Conservation (phyloP, 768 basidiomycete species). For the Exsudoporus frostii region DNA sequence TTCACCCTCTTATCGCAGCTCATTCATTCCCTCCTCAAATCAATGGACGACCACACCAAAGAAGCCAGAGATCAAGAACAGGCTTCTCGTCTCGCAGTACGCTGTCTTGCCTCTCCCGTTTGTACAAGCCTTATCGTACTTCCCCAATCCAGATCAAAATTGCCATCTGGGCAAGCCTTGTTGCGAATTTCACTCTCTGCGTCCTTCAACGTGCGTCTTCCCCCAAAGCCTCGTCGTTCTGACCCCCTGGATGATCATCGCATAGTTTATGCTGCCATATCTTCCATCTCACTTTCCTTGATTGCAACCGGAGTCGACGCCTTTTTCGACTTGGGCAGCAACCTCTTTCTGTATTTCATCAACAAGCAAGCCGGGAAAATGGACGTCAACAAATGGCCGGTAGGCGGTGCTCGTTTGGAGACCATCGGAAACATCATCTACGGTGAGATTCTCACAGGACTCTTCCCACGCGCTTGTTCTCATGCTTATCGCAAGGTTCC, state of each 20-base stretch:
- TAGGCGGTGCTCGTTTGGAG: constrained; percentile 85
- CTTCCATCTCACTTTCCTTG: constrained; percentile 78
- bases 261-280: constrained; percentile 88
- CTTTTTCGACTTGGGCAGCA: constrained; percentile 80
- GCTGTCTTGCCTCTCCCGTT: constrained; percentile 17
- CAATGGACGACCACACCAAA: constrained; percentile 84
- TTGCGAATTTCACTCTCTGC: constrained; percentile 70
- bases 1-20: constrained; percentile 46
- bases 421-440: constrained; percentile 89
- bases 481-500: constrained; percentile 38
- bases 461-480: neutral
- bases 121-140: neutral
- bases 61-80: constrained; percentile 75
- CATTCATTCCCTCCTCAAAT: constrained; percentile 82
- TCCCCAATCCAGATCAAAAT: constrained; percentile 65
- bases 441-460: constrained; percentile 38
- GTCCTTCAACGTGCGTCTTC: constrained; percentile 57
- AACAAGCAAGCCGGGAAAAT: constrained; percentile 69
- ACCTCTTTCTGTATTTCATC: constrained; percentile 75
- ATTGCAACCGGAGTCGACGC: constrained; percentile 91
- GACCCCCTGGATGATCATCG: neutral
- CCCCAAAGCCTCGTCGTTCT: neutral
- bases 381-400: constrained; percentile 87
- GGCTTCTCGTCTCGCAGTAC: constrained; percentile 61
- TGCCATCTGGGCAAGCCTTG: constrained; percentile 81